Evolutionary conservation across 2,329 filamentous ascomycete species (phyloP).

Genomic region (Tolypocladium album): DNA sequence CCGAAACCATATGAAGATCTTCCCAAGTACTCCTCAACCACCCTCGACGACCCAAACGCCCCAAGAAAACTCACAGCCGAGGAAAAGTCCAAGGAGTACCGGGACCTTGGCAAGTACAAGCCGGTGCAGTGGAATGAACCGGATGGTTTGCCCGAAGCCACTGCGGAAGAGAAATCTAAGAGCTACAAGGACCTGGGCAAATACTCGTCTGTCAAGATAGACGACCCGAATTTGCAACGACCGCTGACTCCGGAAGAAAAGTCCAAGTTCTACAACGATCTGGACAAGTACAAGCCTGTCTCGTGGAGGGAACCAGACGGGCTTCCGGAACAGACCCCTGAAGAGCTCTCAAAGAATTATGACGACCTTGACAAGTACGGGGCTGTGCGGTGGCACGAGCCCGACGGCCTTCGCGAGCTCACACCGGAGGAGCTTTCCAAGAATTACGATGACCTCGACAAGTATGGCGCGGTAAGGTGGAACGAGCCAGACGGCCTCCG

Average conservation of each 20-base stretch:
- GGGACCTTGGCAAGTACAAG: slow-evolving; percentile 25
- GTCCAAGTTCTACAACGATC: slow-evolving; percentile 27
- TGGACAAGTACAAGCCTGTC: slow-evolving; percentile 27
- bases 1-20: slow-evolving; percentile 14
- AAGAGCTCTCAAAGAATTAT: slow-evolving; percentile 26
- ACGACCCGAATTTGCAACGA: slow-evolving; percentile 15
- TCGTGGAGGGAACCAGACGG: slow-evolving; percentile 30
- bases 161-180: slow-evolving; percentile 17
- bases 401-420: slow-evolving; percentile 18
- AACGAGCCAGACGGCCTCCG: slow-evolving; percentile 18
- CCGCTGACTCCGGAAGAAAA: slow-evolving; percentile 15
- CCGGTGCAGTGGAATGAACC: slow-evolving; percentile 10
- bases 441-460: slow-evolving; percentile 24
- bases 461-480: slow-evolving; percentile 19
- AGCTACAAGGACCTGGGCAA: slow-evolving; percentile 23
- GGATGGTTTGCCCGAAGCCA: slow-evolving; percentile 11
- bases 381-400: slow-evolving; percentile 24
- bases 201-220: slow-evolving; percentile 12
- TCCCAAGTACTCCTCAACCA: slow-evolving; percentile 18
- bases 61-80: slow-evolving; percentile 14
- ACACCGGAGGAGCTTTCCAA: slow-evolving; percentile 28
- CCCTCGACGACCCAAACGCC: slow-evolving; percentile 16
- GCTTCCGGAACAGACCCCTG: slow-evolving; percentile 18
- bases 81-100: slow-evolving; percentile 18
- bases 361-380: slow-evolving; percentile 25